Conservation (phyloP, 108 stramenopile species). For the Aurantiochytrium sp. region DNA sequence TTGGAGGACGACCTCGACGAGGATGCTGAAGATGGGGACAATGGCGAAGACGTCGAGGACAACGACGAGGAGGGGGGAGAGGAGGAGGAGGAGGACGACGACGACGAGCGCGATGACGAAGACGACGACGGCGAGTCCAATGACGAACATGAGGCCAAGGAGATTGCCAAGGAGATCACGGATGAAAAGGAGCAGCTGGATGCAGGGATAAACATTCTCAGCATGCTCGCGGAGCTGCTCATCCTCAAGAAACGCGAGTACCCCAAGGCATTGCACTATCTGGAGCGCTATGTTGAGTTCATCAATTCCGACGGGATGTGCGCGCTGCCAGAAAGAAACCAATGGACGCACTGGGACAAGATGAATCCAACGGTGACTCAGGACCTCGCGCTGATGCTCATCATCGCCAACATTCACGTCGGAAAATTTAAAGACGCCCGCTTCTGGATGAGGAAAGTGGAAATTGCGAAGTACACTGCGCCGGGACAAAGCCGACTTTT, state of each 20-base stretch:
- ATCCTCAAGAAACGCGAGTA: not conserved
- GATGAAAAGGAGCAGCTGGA: not conserved
- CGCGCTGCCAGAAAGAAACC: not conserved
- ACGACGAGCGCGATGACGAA: not conserved
- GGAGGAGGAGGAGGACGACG: not conserved
- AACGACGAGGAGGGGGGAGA: not conserved
- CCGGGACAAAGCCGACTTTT: not conserved
- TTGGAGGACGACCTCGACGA: not conserved
- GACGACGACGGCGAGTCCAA: not conserved
- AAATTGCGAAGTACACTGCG: not conserved
- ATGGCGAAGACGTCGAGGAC: not conserved
- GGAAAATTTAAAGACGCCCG: not conserved
- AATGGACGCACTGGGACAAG: not conserved
- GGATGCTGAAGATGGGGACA: not conserved
- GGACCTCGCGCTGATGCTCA: not conserved
- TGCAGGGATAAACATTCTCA: constrained; percentile 11
- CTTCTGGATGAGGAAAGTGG: not conserved
- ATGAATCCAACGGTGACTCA: not conserved
- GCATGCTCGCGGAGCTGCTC: not conserved
- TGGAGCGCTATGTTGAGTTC: not conserved
- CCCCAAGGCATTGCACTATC: not conserved
- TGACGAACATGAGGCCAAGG: not conserved
- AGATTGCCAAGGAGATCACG: not conserved
- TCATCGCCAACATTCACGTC: not conserved
- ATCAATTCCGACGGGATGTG: not conserved